Evolutionary conservation across 2,329 filamentous ascomycete genomes (phyloP), one percentile per base, ranked within the genome.

Genomic region (Geosmithia flava): DNA sequence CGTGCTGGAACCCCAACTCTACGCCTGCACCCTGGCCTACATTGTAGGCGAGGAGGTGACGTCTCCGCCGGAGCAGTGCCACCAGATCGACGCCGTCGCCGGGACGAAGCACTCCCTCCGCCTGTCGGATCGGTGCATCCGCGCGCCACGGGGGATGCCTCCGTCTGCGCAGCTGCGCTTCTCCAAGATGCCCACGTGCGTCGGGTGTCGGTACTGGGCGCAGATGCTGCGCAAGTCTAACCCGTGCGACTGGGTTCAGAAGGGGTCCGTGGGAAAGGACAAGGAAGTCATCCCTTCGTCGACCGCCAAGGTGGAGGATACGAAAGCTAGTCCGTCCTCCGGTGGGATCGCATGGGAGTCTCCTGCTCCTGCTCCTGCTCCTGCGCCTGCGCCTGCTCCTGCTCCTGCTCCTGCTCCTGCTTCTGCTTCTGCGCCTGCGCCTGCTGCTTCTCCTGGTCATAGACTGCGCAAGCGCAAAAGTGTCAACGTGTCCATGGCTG

Each of bases 11-110:
- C 4, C 48, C 0, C 47, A 42, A 1, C 50, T 55, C 17, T 66
- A 62, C 46, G 55, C 61, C 16, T 58, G 54, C 44, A 58, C 58
- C 3, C 29, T 65, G 4, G 62, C 62, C 5, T 67, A 60, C 44
- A 43, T 66, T 1, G 57, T 58, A 0, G 64, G 64, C 1, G 54
- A 51, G 1, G 57, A 52, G 23, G 50, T 63, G 3, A 48, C 13
- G 59, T 55, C 3, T 10, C 33, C 33, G 1, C 11, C 33, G 1
- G 52, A 49, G 1, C 48, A 51, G 41, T 60, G 59, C 15, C 50
- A 20, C 2, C 20, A 42, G 40, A 16, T 37, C 16, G 40, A 47
- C 3, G 29, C 13, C 2, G 23, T 37, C 33, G 42, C 10, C 19
- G 2, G n/a, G 16, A 27, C 17, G 19, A 47, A 11, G 15, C 42